phyloP scores from a whole-genome alignment of 176 grass and related monocot genomes.

The Carex scoparia region DNA sequence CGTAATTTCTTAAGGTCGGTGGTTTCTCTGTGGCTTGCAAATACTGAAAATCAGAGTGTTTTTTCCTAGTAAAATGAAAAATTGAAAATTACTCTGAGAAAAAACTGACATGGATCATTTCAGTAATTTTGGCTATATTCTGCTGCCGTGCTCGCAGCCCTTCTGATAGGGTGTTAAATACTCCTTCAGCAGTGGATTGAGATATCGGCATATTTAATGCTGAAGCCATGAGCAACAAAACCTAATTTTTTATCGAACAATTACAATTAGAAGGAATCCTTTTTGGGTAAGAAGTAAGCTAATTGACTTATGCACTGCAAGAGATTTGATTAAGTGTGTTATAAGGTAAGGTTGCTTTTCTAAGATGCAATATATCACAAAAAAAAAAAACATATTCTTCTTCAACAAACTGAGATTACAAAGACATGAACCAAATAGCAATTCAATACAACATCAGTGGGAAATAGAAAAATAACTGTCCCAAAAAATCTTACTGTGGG shows the following conservation, averaged over 20 bases:
- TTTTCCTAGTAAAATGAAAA: background rate
- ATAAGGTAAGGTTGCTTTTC: background rate
- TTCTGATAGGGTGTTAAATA: conserved; percentile 54
- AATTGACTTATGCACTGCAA: background rate
- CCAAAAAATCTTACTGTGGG: conserved; percentile 59
- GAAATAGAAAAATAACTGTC: conserved; percentile 3
- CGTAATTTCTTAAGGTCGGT: background rate
- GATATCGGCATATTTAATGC: conserved; percentile 69
- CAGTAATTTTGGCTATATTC: conserved; percentile 82
- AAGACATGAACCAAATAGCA: background rate
- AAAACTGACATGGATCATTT: conserved; percentile 95
- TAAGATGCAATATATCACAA: background rate
- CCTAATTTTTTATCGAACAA: conserved; percentile 33
- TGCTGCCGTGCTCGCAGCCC: conserved; percentile 69
- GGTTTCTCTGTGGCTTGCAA: background rate
- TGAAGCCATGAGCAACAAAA: conserved; percentile 90
- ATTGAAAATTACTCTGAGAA: background rate
- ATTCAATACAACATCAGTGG: background rate
- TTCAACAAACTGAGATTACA: background rate
- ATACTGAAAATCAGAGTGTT: background rate
- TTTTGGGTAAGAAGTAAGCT: background rate
- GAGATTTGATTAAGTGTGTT: background rate
- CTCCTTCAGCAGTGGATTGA: conserved; percentile 42
- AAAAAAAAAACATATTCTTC: background rate
- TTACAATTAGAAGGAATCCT: background rate